Percentiles rank a stretch among this genome's conserved stretches.
Evolutionary conservation across 352 stramenopile genomes (phyloP).

Genomic region (Pythium guiyangense): DNA sequence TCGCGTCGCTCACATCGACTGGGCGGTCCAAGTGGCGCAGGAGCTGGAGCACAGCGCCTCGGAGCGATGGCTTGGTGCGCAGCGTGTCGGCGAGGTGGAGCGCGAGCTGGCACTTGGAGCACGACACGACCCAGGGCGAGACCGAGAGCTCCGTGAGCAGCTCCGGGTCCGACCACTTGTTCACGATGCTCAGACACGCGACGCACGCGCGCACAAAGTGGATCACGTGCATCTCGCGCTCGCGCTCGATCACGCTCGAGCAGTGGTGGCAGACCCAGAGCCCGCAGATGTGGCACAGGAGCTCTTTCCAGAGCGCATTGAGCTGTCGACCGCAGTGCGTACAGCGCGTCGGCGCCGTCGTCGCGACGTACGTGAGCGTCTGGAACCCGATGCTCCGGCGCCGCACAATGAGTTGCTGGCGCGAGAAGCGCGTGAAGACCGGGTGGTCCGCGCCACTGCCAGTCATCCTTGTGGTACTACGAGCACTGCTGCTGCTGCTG

Average conservation of each 20-base stretch:
- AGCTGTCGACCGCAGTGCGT: slow-evolving; percentile 40
- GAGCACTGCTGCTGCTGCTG: too few relatives aligned
- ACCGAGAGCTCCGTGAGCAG: slow-evolving; percentile 24
- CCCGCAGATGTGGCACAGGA: slow-evolving; percentile 47
- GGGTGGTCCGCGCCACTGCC: slow-evolving; percentile 25
- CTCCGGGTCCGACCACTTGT: slow-evolving; percentile 46
- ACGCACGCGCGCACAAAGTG: slow-evolving; percentile 45
- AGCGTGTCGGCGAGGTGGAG: slow-evolving; percentile 41
- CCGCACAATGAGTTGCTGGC: slow-evolving; percentile 42
- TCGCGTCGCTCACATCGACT: slow-evolving; percentile 16
- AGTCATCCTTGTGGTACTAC: too few relatives aligned
- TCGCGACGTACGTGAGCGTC: slow-evolving; percentile 23
- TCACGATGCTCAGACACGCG: slow-evolving; percentile 34
- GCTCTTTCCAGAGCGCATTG: slow-evolving; percentile 37
- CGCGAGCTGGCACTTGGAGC: slow-evolving; percentile 34
- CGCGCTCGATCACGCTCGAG: slow-evolving; percentile 48
- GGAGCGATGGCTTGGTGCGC: slow-evolving; percentile 23
- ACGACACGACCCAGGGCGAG: slow-evolving; percentile 28
- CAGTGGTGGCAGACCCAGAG: slow-evolving; percentile 44
- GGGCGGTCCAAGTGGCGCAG: slow-evolving; percentile 23
- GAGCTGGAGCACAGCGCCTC: slow-evolving; percentile 27
- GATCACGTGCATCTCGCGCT: slow-evolving; percentile 35
- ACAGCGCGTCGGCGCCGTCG: slow-evolving; percentile 17
- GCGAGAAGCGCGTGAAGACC: slow-evolving; percentile 45
- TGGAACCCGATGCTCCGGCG: slow-evolving; percentile 45